A percentile compares a stretch with the other conserved stretches of the same genome.
These are phyloP conservation scores for Ceratobasidium sp. DNA, from an alignment of 1,284 basidiomycete species.

Conservation along the genomic window DNA sequence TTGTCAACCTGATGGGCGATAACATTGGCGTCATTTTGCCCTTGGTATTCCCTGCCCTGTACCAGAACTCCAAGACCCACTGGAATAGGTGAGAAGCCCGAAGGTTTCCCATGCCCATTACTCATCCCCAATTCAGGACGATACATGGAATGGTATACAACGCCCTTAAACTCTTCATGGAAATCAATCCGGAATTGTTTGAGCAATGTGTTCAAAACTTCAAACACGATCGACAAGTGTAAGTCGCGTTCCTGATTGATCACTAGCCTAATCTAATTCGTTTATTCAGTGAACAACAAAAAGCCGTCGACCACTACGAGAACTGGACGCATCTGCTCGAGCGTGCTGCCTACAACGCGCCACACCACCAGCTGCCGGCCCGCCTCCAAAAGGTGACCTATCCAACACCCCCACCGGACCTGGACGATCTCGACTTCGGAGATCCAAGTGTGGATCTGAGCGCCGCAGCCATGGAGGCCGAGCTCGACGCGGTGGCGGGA, in stretches of 20 bases:
- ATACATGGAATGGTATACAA: constrained; percentile 99
- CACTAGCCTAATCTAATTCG: constrained; percentile 33
- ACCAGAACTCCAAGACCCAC: constrained; percentile 94
- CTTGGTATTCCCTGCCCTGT: constrained; percentile 97
- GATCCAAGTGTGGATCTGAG: constrained; percentile 87
- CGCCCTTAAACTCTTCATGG: constrained; percentile 98
- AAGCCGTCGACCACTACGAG: constrained; percentile 77
- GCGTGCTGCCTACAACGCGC: constrained; percentile 70
- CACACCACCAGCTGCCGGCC: constrained; percentile 64
- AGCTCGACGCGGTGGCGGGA: constrained; percentile 53
- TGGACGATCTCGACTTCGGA: constrained; percentile 81
- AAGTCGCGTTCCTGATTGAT: constrained; percentile 50
- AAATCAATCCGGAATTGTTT: constrained; percentile 95
- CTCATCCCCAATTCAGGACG: constrained; percentile 62
- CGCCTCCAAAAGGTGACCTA: constrained; percentile 72
- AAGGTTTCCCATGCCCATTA: constrained; percentile 13
- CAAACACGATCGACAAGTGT: constrained; percentile 86
- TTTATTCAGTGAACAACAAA: constrained; percentile 75
- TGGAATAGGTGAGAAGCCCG: constrained; percentile 87
- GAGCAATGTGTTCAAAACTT: constrained; percentile 94
- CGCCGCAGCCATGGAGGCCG: constrained; percentile 74
- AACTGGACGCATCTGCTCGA: constrained; percentile 82
- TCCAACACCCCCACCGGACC: constrained; percentile 74
- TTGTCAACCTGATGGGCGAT: constrained; percentile 98
- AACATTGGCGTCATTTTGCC: constrained; percentile 89